Conservation (phyloP, 1,284 basidiomycete species). For the Leucoagaricus sp. region DNA sequence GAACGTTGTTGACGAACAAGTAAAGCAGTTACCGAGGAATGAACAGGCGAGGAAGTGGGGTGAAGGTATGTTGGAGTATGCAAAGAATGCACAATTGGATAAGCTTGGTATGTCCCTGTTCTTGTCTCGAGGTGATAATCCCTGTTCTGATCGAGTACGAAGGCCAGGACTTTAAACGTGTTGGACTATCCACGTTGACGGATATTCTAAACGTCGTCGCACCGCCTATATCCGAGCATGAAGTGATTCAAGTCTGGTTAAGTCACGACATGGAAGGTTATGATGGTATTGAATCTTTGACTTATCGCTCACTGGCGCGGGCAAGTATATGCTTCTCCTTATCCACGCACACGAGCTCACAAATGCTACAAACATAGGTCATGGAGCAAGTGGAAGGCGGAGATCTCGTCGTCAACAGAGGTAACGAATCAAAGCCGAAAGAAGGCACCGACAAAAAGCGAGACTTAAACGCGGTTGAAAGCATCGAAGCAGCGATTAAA, state of each 20-base stretch:
- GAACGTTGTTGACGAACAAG: conserved; percentile 88
- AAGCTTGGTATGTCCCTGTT: conserved; percentile 62
- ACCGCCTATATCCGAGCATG: conserved; percentile 96
- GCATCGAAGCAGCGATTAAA: conserved; percentile 82
- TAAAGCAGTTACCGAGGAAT: conserved; percentile 59
- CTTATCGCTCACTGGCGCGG: conserved; percentile 82
- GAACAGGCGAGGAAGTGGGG: conserved; percentile 83
- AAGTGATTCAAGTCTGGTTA: conserved; percentile 95
- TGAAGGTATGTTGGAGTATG: conserved; percentile 63
- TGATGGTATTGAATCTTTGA: conserved; percentile 94
- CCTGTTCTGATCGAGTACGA: conserved; percentile 10
- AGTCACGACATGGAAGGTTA: conserved; percentile 97
- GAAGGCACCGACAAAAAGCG: conserved; percentile 49
- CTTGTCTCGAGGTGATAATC: background rate
- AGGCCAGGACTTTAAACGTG: conserved; percentile 88
- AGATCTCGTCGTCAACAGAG: conserved; percentile 86
- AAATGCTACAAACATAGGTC: conserved; percentile 49
- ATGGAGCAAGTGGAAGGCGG: conserved; percentile 95
- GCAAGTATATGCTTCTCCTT: conserved; percentile 43
- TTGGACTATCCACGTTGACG: conserved; percentile 84
- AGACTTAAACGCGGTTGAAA: conserved; percentile 83
- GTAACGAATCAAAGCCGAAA: conserved; percentile 73
- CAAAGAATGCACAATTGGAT: conserved; percentile 80
- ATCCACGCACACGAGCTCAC: no score
- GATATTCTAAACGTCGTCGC: conserved; percentile 96